Percentiles rank a stretch among this genome's conserved stretches.
Conservation (phyloP, 1,284 basidiomycete genomes). For the Papiliotrema flavescens region DNA sequence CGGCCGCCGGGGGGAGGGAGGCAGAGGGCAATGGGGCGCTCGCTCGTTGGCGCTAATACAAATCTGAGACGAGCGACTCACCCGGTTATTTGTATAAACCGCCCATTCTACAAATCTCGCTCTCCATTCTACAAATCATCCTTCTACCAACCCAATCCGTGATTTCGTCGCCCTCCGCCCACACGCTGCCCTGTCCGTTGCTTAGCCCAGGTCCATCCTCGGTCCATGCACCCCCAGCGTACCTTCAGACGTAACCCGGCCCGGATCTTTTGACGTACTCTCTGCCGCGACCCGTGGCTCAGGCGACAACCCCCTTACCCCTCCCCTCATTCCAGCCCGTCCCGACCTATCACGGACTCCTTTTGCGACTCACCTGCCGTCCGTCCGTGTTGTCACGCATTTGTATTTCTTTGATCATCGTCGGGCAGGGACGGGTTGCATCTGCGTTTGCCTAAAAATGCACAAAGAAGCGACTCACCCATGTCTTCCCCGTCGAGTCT, state of each 20-base stretch:
- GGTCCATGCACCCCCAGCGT: neutral
- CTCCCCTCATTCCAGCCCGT: constrained; percentile 4
- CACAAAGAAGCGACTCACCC: too few species aligned
- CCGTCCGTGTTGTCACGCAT: too few species aligned
- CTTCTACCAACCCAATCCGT: neutral
- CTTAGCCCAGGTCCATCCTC: neutral
- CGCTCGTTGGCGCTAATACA: neutral
- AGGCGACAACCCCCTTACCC: constrained; percentile 5
- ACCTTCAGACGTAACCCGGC: neutral
- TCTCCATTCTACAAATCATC: neutral
- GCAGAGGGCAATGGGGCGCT: too few species aligned
- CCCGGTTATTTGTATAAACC: neutral
- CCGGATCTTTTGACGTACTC: neutral
- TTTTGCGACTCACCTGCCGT: too few species aligned
- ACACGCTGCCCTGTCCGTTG: neutral
- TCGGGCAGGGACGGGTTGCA: too few species aligned
- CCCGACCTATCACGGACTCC: too few species aligned
- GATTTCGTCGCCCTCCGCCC: neutral
- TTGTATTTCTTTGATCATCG: too few species aligned
- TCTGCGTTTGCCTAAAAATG: too few species aligned
- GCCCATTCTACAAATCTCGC: neutral
- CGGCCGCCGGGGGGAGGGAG: too few species aligned
- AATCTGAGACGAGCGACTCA: neutral
- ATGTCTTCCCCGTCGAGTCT: too few species aligned
- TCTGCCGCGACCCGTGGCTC: too few species aligned